These are phyloP conservation scores for Lactarius tabidus DNA, from an alignment of 768 basidiomycete species.

Conservation along the genomic window DNA sequence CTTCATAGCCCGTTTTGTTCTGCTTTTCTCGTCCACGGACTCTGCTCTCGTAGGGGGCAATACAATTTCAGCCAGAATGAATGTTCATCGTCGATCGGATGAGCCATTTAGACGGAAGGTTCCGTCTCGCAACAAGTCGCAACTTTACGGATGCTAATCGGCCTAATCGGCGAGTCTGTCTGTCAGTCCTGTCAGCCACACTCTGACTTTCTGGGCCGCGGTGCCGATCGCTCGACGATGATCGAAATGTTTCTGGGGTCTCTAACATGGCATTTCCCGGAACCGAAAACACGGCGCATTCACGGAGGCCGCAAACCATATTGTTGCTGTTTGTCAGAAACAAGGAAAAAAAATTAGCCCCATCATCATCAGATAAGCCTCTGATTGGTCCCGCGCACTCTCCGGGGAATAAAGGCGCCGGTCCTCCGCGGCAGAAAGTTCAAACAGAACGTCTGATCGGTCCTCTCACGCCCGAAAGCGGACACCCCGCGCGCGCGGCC, in stretches of 20 bases:
- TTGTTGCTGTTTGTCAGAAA: slow-evolving; percentile 5
- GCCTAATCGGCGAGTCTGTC: slow-evolving; percentile 21
- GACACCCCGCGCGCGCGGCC: slow-evolving; percentile 21
- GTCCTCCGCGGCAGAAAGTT: slow-evolving; percentile 22
- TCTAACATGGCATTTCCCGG: slow-evolving; percentile 14
- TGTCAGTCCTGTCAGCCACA: slow-evolving; percentile 12
- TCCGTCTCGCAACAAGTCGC: slow-evolving; percentile 21
- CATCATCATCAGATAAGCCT: slow-evolving; percentile 26
- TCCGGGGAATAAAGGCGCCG: slow-evolving; percentile 19
- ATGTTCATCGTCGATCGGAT: slow-evolving; percentile 17
- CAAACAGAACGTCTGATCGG: slow-evolving; percentile 28
- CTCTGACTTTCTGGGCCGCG: slow-evolving; percentile 20
- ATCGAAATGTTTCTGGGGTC: slow-evolving; percentile 24
- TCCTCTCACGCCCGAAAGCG: slow-evolving; percentile 18
- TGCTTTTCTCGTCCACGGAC: slow-evolving; percentile 14
- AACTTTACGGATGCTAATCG: slow-evolving; percentile 25
- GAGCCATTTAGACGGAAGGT: slow-evolving; percentile 23
- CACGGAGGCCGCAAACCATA: slow-evolving; percentile 17
- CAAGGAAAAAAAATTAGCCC: slow-evolving; percentile 2
- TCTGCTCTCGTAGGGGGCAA: slow-evolving; percentile 17
- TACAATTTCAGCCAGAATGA: slow-evolving; percentile 17
- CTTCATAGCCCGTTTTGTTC: slow-evolving; percentile 14
- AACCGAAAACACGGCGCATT: slow-evolving; percentile 9
- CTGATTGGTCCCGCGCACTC: slow-evolving; percentile 23
- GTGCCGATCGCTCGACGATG: slow-evolving; percentile 25